Evolutionary conservation across 805 yeast species (phyloP).

Genomic region (Ogataea ramenticola): DNA sequence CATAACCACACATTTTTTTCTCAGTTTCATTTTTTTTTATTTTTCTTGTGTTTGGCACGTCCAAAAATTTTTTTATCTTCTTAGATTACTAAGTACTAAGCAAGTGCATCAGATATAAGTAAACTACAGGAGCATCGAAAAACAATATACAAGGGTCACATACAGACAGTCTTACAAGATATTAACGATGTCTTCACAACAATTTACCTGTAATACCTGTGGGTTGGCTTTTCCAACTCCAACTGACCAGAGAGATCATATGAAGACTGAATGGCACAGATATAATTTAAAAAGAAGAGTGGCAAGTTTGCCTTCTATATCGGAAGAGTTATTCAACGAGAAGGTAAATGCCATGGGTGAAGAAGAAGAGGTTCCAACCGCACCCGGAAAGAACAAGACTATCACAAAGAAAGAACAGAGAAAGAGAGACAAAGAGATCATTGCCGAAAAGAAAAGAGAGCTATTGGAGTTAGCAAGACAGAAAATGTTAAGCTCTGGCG

Average conservation of each 20-base stretch:
- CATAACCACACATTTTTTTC: too few relatives aligned
- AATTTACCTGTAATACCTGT: slow-evolving; percentile 80
- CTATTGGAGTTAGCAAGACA: slow-evolving; percentile 40
- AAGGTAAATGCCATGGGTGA: slow-evolving; percentile 18
- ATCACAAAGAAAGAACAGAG: slow-evolving; percentile 44
- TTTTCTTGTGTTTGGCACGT: too few relatives aligned
- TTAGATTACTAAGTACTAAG: too few relatives aligned
- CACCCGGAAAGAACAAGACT: slow-evolving; percentile 16
- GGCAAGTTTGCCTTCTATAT: slow-evolving; percentile 68
- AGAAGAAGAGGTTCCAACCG: slow-evolving; percentile 17
- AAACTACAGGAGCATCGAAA: too few relatives aligned
- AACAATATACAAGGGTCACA: too few relatives aligned
- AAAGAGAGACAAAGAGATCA: slow-evolving; percentile 41
- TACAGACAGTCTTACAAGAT: too few relatives aligned
- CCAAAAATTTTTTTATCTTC: too few relatives aligned
- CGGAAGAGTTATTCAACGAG: slow-evolving; percentile 19
- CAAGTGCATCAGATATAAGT: too few relatives aligned
- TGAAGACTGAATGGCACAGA: slow-evolving; percentile 98
- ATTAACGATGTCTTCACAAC: slow-evolving; percentile 2
- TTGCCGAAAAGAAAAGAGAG: slow-evolving; percentile 40
- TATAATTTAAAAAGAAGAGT: slow-evolving; percentile 92
- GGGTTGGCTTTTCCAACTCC: slow-evolving; percentile 71
- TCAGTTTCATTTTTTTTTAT: too few relatives aligned
- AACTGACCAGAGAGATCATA: slow-evolving; percentile 84
- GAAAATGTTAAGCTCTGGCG: slow-evolving; percentile 29